phyloP scores from a whole-genome alignment of 768 basidiomycete species.

The Leccinum subtestaceum region DNA sequence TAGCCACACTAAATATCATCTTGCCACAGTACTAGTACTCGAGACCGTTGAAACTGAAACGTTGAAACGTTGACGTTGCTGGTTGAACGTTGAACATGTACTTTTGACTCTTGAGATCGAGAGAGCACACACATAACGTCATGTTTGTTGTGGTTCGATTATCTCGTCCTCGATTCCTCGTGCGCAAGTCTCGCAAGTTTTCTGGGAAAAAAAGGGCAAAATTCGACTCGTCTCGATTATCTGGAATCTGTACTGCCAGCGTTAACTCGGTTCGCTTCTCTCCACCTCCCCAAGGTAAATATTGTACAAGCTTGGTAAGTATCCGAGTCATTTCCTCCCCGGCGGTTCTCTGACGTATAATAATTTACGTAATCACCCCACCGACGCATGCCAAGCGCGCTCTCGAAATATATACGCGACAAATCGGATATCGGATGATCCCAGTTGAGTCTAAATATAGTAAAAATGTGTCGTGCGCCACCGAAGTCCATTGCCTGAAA shows the following conservation, averaged over 20 bases:
- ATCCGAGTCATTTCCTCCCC: background rate
- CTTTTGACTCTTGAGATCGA: background rate
- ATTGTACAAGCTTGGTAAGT: background rate
- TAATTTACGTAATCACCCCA: constrained; percentile 5
- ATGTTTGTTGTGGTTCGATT: background rate
- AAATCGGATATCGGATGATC: background rate
- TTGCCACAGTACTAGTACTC: background rate
- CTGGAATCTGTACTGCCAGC: background rate
- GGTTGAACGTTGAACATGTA: background rate
- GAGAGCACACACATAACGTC: background rate
- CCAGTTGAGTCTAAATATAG: background rate
- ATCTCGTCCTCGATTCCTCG: background rate
- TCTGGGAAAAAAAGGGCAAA: background rate
- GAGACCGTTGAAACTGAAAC: too few species aligned
- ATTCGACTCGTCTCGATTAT: background rate
- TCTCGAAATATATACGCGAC: background rate
- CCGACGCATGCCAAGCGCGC: background rate
- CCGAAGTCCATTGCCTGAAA: background rate
- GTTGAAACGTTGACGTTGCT: background rate
- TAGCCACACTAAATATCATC: constrained; percentile 14
- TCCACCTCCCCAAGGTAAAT: background rate
- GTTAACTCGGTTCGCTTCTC: background rate
- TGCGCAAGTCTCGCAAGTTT: background rate
- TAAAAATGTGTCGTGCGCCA: background rate
- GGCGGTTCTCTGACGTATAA: background rate